Evolutionary conservation across 1,284 basidiomycete species (phyloP).

Genomic region (Cutaneotrichosporon sp.): DNA sequence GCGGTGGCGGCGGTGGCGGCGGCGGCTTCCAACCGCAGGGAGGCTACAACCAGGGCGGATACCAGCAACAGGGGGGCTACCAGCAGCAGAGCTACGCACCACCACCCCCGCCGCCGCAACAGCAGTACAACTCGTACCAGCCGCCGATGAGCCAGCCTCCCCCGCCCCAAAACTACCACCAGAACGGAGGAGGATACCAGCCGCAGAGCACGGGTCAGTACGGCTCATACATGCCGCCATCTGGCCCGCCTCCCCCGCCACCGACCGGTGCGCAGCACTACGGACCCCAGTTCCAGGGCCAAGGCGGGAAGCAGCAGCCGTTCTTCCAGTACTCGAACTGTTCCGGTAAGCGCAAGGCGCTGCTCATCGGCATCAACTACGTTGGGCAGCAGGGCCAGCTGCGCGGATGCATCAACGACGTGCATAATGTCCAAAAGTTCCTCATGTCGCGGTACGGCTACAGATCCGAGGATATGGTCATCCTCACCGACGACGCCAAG

Average conservation of each 20-base stretch:
- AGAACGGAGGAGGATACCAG: slow-evolving; percentile 19
- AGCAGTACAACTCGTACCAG: slow-evolving; percentile 11
- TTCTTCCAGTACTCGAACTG: slow-evolving; percentile 83
- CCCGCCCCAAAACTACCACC: slow-evolving; percentile 15
- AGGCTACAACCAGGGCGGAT: slow-evolving; percentile 8
- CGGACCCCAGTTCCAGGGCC: slow-evolving; percentile 62
- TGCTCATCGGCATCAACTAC: slow-evolving; percentile 66
- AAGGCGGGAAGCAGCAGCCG: slow-evolving; percentile 59
- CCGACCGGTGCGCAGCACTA: slow-evolving; percentile 67
- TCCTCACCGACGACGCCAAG: slow-evolving; percentile 69
- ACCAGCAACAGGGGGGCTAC: not conserved
- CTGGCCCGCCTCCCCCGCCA: slow-evolving; percentile 15
- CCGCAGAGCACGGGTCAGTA: slow-evolving; percentile 3
- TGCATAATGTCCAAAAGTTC: slow-evolving; percentile 71
- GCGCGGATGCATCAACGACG: slow-evolving; percentile 85
- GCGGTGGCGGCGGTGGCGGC: slow-evolving; percentile 1
- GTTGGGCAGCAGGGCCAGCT: slow-evolving; percentile 64
- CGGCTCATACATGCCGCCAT: slow-evolving; percentile 8
- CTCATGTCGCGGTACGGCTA: slow-evolving; percentile 71
- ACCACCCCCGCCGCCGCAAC: not conserved
- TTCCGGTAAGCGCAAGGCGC: slow-evolving; percentile 44
- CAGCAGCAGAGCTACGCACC: slow-evolving; percentile 8
- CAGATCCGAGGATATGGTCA: slow-evolving; percentile 76
- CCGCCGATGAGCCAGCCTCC: slow-evolving; percentile 22
- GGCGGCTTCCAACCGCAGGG: slow-evolving; percentile 5